Evolutionary conservation across 2,329 filamentous ascomycete species (phyloP).

Genomic region (Fusarium buharicum): DNA sequence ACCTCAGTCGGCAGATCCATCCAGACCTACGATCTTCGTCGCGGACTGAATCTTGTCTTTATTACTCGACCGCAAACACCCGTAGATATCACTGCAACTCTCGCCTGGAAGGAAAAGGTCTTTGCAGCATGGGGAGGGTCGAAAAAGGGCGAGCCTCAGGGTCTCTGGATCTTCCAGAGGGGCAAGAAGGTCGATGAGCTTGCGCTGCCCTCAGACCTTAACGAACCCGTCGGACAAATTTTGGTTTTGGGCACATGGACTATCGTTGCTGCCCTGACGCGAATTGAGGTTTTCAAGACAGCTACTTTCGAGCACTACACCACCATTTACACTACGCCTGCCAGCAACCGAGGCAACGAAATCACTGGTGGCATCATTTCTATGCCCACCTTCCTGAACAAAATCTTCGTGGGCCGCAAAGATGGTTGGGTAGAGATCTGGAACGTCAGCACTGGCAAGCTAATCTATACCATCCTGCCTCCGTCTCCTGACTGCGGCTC

Average conservation of each 20-base stretch:
- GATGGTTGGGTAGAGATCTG: slow-evolving; percentile 96
- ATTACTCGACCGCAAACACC: slow-evolving; percentile 92
- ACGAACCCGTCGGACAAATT: slow-evolving; percentile 79
- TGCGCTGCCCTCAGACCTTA: slow-evolving; percentile 70
- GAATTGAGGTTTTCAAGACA: slow-evolving; percentile 90
- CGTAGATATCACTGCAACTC: slow-evolving; percentile 83
- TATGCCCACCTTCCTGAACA: slow-evolving; percentile 96
- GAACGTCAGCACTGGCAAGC: slow-evolving; percentile 92
- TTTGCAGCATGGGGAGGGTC: slow-evolving; percentile 88
- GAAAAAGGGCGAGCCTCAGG: slow-evolving; percentile 63
- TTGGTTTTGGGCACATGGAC: slow-evolving; percentile 92
- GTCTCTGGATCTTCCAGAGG: slow-evolving; percentile 91
- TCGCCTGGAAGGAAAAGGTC: slow-evolving; percentile 86
- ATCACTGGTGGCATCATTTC: slow-evolving; percentile 83
- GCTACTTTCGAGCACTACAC: slow-evolving; percentile 89
- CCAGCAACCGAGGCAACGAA: slow-evolving; percentile 68
- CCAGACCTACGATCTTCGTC: slow-evolving; percentile 94
- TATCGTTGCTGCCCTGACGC: slow-evolving; percentile 77
- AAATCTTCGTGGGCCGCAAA: slow-evolving; percentile 86
- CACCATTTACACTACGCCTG: slow-evolving; percentile 72
- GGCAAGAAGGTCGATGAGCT: slow-evolving; percentile 86
- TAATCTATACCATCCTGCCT: slow-evolving; percentile 89
- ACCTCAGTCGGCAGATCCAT: slow-evolving; percentile 90
- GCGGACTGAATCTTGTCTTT: slow-evolving; percentile 91
- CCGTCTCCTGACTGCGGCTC: slow-evolving; percentile 76